Evolutionary conservation across 352 stramenopile genomes (phyloP).

Genomic region (Thalassiosira exigua): DNA sequence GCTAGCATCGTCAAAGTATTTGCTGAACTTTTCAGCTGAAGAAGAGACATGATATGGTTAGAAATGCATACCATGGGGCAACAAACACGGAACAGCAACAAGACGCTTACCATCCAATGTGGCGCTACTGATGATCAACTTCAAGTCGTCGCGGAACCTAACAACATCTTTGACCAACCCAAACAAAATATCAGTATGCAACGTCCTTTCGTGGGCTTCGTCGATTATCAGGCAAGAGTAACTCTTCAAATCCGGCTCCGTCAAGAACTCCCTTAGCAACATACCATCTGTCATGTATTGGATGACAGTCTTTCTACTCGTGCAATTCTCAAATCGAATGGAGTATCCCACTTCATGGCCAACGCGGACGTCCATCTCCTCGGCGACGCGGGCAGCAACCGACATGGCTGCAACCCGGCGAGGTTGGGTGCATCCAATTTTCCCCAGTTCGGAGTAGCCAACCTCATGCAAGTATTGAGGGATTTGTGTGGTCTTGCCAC

Average conservation of each 20-base stretch:
- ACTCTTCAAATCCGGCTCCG: slow-evolving; percentile 93
- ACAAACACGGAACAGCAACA: too few species aligned
- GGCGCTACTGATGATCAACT: slow-evolving; percentile 92
- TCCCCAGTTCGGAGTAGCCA: slow-evolving; percentile 97
- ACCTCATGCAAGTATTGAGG: slow-evolving; percentile 97
- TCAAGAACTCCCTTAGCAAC: slow-evolving; percentile 98
- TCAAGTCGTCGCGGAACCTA: slow-evolving; percentile 95
- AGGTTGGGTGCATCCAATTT: slow-evolving; percentile 98
- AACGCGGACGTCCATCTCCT: slow-evolving; percentile 98
- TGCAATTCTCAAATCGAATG: slow-evolving; percentile 99
- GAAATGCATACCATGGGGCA: too few species aligned
- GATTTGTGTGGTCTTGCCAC: slow-evolving; percentile 78
- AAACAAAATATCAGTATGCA: slow-evolving; percentile 99
- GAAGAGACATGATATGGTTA: too few species aligned
- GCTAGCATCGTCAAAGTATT: slow-evolving; percentile 98
- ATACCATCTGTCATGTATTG: slow-evolving; percentile 99
- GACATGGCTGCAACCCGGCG: slow-evolving; percentile 98
- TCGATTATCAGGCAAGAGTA: slow-evolving; percentile 99
- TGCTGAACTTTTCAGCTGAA: slow-evolving; percentile 98
- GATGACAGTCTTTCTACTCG: slow-evolving; percentile 95
- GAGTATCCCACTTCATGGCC: slow-evolving; percentile 98
- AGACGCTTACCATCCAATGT: too few species aligned
- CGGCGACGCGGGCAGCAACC: slow-evolving; percentile 97
- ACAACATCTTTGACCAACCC: slow-evolving; percentile 98
- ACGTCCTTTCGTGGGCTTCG: slow-evolving; percentile 97